phyloP scores from a whole-genome alignment of 2,329 filamentous ascomycete genomes.

The Botryotinia convoluta region DNA sequence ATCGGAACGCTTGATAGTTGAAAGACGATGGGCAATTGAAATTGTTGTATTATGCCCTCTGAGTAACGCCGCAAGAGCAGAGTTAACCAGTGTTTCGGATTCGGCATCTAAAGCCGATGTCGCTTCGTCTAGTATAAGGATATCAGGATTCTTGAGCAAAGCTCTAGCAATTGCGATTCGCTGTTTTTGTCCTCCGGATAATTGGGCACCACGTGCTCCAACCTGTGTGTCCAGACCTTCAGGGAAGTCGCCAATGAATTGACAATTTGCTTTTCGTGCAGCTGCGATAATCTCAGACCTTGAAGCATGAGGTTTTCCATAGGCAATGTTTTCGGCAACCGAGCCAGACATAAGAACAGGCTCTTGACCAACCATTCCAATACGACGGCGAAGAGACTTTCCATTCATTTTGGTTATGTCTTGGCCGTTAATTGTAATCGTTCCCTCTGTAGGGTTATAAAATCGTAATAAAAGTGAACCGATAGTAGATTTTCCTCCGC shows the following conservation, averaged over 20 bases:
- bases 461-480: constrained; percentile 88
- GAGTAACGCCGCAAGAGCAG: constrained; percentile 77
- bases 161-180: constrained; percentile 95
- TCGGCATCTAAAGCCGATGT: constrained; percentile 95
- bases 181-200: constrained; percentile 96
- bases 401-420: constrained; percentile 86
- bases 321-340: constrained; percentile 86
- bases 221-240: constrained; percentile 94
- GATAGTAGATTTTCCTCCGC: constrained; percentile 94
- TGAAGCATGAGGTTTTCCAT: constrained; percentile 77
- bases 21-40: constrained; percentile 92
- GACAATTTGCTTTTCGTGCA: constrained; percentile 89
- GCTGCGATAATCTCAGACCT: constrained; percentile 80
- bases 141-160: constrained; percentile 92
- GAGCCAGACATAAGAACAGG: constrained; percentile 87
- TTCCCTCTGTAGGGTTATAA: constrained; percentile 76
- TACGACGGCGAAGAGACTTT: constrained; percentile 86
- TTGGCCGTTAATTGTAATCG: constrained; percentile 77
- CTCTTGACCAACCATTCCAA: constrained; percentile 93
- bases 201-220: constrained; percentile 85
- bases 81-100: constrained; percentile 93
- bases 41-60: constrained; percentile 92
- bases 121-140: constrained; percentile 93
- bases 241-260: constrained; percentile 94
- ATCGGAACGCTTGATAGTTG: constrained; percentile 94